Base-by-base conservation (phyloP, 768 basidiomycete species). In the Tylopilus felleus region DNA sequence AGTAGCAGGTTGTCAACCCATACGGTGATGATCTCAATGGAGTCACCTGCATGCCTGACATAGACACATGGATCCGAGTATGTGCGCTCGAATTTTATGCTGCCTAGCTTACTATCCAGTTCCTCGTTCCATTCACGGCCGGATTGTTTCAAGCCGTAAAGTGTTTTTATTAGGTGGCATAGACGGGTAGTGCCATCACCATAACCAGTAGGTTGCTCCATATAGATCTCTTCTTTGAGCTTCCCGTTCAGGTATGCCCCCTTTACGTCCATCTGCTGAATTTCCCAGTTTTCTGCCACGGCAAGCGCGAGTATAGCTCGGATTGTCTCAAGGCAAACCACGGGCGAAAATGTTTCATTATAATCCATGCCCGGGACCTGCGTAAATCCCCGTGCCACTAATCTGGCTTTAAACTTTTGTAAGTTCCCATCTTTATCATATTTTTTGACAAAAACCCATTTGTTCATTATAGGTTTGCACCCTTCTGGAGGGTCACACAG, bases 371-470 rank as follows among this genome's bases (percentile, higher is more conserved):
- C 45, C 2, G 45, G 29, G 1, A 46, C 22, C 8, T 46, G 46
- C 8, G 14, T 47, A 33, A 47, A 47, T 2, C 29, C 29, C 9
- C 16, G 16, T 9, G 22, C 46, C 16, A 35, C 46, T 6, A 31
- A 10, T 2, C 9, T 4, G 29, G 46, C 46, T 16, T 35, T 47
- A 5, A 35, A 47, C 5, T 47, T 47, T 8, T 47, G 46, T 35
- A 35, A 2, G 17, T 9, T 47, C 21, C 46, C 46, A n/a, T 47
- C 17, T 47, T 47, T 47, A 3, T 47, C 46, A n/a, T 47, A 47
- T 35, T 47, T 47, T 35, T n/a, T 22, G 14, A 25, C 5, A 4
- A 59, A 57, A 5, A 74, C 69, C 73, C 70, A 73, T 51, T 64
- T 65, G 31, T 65, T 67, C 2, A 56, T 60, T 0, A 77, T 55